Conservation (phyloP, 768 basidiomycete genomes). For the Strobilomyces echinocephalus region DNA sequence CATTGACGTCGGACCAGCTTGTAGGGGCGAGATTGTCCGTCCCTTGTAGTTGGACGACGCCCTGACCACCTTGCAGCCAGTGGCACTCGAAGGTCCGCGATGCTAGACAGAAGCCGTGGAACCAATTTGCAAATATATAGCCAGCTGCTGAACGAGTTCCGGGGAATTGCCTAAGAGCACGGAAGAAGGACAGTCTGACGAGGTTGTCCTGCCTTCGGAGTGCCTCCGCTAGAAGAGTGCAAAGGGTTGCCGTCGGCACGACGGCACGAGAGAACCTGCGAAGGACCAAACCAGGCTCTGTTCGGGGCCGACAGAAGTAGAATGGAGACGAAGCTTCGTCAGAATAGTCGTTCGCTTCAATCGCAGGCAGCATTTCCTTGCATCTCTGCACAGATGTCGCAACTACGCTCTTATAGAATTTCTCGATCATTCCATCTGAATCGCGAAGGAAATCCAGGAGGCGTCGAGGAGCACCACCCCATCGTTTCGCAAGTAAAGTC, state of each 20-base stretch:
- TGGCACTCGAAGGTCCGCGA: background rate
- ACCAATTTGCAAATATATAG: background rate
- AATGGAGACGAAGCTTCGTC: background rate
- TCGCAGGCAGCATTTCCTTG: no score
- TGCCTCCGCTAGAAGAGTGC: background rate
- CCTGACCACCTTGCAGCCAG: background rate
- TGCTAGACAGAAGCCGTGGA: background rate
- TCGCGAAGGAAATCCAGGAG: background rate
- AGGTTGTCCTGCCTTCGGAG: background rate
- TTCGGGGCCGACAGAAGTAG: background rate
- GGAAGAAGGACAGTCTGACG: background rate
- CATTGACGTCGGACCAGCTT: no score
- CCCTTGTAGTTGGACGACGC: background rate
- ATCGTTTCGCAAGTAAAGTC: background rate
- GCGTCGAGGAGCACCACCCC: background rate
- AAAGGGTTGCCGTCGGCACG: background rate
- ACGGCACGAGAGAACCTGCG: background rate
- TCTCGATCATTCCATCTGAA: background rate
- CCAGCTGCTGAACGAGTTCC: background rate
- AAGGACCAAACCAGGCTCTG: background rate
- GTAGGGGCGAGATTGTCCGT: background rate
- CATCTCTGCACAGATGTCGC: accelerated
- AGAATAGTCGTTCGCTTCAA: background rate
- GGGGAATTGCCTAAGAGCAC: no score
- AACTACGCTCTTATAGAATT: accelerated